Base-by-base conservation (phyloP, 768 basidiomycete species). In the Obba rivulosa region DNA sequence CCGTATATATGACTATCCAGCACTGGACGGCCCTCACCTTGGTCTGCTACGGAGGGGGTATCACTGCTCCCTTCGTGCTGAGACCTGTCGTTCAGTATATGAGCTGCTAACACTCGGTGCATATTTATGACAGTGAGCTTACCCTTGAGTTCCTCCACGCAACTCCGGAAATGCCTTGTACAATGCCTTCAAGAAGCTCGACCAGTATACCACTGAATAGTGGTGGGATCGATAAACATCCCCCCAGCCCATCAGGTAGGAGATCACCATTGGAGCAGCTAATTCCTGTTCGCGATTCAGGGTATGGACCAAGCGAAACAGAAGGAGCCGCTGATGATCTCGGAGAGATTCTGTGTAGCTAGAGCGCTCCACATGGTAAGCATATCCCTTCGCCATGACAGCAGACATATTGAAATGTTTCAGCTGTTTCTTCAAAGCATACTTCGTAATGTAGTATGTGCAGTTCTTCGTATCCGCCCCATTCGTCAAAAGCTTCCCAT, bases 191-290 rank as follows among this genome's bases (percentile, higher is more conserved):
- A 60, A 39, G 24, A 71, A 62, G 0, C 58, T 50, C 2, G 58
- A 56, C 68, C 69, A 74, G 37, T 68, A 71, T 0, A 76, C 57
- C 0, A 63, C 49, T 0, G 46, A 45, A 43, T 72, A 76, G 3
- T 53, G 47, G 45, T 78, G 75, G 0, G 70, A 76, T 0, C 20
- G 20, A 22, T 63, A 70, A 0, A 23, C 31, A 43, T 78, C 70
- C 0, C 69, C 71, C 70, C 69, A 74, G 2, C 69, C 70, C 73
- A 75, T 73, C 0, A 77, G 54, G 39, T 74, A 74, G 0, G 61
- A 60, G 0, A 73, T 63, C 0, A 75, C 67, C 64, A 70, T 66
- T 1, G 69, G 69, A 0, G 56, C 71, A 0, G 63, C 50, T 0
- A 71, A 35, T 37, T 76, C 74, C 46, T 73, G 71, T 41, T 73